phyloP scores from a whole-genome alignment of 345 rosid species.

The Cardamine chenopodiifolia region DNA sequence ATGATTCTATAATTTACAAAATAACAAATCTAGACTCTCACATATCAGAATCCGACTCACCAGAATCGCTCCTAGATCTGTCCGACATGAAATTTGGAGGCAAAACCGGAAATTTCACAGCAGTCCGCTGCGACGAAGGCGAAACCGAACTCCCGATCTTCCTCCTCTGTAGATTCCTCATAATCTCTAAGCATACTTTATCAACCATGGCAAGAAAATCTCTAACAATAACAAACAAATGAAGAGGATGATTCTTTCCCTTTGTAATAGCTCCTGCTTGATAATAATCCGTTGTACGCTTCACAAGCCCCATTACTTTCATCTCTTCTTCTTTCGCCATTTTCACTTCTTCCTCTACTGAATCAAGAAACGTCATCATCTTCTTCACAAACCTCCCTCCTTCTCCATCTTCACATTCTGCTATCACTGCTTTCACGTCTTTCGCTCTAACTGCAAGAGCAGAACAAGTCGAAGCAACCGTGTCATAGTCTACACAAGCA shows the following conservation, averaged over 20 bases:
- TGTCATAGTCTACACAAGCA: conserved; percentile 60
- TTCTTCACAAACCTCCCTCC: conserved; percentile 54
- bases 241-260: conserved; percentile 56
- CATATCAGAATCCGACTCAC: conserved; percentile 62
- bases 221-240: conserved; percentile 63
- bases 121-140: conserved; percentile 28
- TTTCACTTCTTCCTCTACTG: conserved; percentile 64
- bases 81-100: conserved; percentile 62
- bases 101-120: conserved; percentile 64
- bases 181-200: conserved; percentile 63
- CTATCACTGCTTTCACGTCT: conserved; percentile 49
- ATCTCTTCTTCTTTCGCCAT: conserved; percentile 53
- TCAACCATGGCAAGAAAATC: conserved; percentile 86
- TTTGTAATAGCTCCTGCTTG: conserved; percentile 62
- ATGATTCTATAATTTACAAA: conserved; percentile 33
- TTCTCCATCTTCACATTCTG: conserved; percentile 38
- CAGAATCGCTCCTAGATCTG: conserved; percentile 53
- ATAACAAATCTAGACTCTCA: conserved; percentile 41
- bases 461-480: conserved; percentile 50
- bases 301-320: conserved; percentile 66
- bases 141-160: conserved; percentile 37
- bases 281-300: conserved; percentile 72
- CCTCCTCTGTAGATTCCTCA: conserved; percentile 64
- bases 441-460: conserved; percentile 51
- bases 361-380: conserved; percentile 58